phyloP scores from a whole-genome alignment of 1,284 basidiomycete species.

The Kwoniella shivajii region DNA sequence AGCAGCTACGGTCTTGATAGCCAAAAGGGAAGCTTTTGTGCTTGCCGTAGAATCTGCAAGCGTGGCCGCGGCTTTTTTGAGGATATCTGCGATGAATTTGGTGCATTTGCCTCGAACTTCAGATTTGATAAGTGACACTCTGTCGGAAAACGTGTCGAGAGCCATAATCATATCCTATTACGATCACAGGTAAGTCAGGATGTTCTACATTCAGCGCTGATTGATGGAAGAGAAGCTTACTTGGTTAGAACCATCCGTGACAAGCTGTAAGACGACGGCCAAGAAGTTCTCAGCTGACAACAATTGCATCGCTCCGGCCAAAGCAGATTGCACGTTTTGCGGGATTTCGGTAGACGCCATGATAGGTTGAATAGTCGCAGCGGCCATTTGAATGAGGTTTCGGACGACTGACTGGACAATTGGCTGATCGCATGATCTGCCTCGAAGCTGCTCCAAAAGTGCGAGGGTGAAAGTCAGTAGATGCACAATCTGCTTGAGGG shows the following conservation, averaged over 20 bases:
- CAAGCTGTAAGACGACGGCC: conserved; percentile 41
- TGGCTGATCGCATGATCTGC: conserved; percentile 38
- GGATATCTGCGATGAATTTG: conserved; percentile 58
- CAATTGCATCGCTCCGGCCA: conserved; percentile 49
- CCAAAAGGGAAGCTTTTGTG: conserved; percentile 60
- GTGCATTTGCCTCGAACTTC: conserved; percentile 62
- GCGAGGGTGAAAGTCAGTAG: conserved; percentile 64
- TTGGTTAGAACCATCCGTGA: conserved; percentile 32
- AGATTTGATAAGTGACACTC: conserved; percentile 65
- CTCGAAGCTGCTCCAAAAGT: conserved; percentile 30
- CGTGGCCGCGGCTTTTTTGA: conserved; percentile 58
- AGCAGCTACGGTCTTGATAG: conserved; percentile 63
- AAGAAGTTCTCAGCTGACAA: conserved; percentile 65
- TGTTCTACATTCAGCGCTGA: neutral
- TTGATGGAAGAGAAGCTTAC: conserved; percentile 17
- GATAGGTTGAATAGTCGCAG: conserved; percentile 15
- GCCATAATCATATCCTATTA: conserved; percentile 41
- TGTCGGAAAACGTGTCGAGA: conserved; percentile 62
- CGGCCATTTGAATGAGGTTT: conserved; percentile 41
- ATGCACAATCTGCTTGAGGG: conserved; percentile 61
- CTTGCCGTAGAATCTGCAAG: conserved; percentile 51
- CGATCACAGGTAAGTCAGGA: neutral
- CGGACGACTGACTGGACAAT: conserved; percentile 39
- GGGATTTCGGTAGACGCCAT: conserved; percentile 28
- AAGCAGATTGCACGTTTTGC: conserved; percentile 33